phyloP scores from a whole-genome alignment of 805 yeast species.

The Wickerhamiella shivajii region DNA sequence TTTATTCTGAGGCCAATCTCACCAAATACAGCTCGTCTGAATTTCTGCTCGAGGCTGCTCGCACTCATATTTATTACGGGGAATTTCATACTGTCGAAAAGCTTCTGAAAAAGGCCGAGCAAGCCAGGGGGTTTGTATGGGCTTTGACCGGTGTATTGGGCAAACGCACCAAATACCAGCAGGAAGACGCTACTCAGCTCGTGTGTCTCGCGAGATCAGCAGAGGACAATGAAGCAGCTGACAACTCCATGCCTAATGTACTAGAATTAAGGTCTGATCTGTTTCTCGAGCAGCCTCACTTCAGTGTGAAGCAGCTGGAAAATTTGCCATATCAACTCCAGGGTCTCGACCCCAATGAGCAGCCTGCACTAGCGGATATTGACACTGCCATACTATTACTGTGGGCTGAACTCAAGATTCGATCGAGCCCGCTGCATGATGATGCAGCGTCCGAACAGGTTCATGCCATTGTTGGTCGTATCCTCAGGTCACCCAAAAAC shows the following conservation, averaged over 20 bases:
- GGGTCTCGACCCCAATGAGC: conserved; percentile 61
- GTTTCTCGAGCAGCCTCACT: conserved; percentile 56
- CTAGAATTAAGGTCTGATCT: conserved; percentile 60
- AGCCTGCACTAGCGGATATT: conserved; percentile 53
- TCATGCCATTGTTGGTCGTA: conserved; percentile 58
- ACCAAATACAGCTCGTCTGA: conserved; percentile 19
- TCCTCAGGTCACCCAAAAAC: conserved; percentile 37
- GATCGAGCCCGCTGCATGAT: conserved; percentile 57
- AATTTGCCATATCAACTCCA: conserved; percentile 28
- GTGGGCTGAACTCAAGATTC: conserved; percentile 46
- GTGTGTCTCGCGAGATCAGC: conserved; percentile 47
- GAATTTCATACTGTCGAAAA: conserved; percentile 20
- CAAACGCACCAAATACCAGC: conserved; percentile 71
- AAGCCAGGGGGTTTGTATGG: conserved; percentile 45
- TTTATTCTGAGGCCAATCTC: not conserved
- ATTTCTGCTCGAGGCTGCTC: conserved; percentile 44
- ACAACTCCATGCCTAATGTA: conserved; percentile 32
- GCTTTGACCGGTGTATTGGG: conserved; percentile 81
- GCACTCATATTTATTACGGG: conserved; percentile 28
- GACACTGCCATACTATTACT: conserved; percentile 66
- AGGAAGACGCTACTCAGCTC: conserved; percentile 52
- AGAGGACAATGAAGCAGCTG: conserved; percentile 4
- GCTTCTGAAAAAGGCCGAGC: conserved; percentile 19
- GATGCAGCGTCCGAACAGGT: conserved; percentile 69
- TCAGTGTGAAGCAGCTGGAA: conserved; percentile 30